Conservation (phyloP, 2,329 filamentous ascomycete genomes). For the Leptographium radiaticola region DNA sequence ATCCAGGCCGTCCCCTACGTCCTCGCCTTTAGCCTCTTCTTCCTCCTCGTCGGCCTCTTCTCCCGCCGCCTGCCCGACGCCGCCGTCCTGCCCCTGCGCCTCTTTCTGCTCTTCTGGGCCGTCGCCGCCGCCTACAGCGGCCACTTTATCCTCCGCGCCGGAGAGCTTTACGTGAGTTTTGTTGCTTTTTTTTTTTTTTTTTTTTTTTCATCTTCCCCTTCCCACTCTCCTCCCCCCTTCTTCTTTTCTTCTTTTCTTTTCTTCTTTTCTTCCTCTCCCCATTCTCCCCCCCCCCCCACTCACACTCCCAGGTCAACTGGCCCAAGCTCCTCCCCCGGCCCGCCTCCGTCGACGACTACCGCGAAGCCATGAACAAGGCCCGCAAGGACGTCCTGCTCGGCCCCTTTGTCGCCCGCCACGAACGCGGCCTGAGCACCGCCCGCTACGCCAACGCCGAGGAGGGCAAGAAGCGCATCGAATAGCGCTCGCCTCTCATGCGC, state of each 20-base stretch:
- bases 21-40: slow-evolving; percentile 72
- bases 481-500: slow-evolving; percentile 11
- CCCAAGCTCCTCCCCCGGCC: slow-evolving; percentile 85
- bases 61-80: slow-evolving; percentile 60
- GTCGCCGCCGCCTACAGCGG: slow-evolving; percentile 56
- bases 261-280: not conserved
- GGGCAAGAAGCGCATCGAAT: slow-evolving; percentile 97
- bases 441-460: slow-evolving; percentile 81
- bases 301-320: slow-evolving; percentile 73
- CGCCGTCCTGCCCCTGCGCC: slow-evolving; percentile 63
- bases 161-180: slow-evolving; percentile 80
- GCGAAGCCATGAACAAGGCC: slow-evolving; percentile 73
- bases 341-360: slow-evolving; percentile 76
- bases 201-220: too few relatives aligned
- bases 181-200: not conserved
- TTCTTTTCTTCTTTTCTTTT: too few relatives aligned
- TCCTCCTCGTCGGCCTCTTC: slow-evolving; percentile 62
- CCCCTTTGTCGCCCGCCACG: slow-evolving; percentile 57
- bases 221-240: not conserved
- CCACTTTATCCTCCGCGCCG: slow-evolving; percentile 69
- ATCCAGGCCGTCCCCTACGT: slow-evolving; percentile 93
- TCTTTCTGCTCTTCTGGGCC: slow-evolving; percentile 73
- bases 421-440: slow-evolving; percentile 72
- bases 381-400: slow-evolving; percentile 74
- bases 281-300: not conserved